Evolutionary conservation across 2,329 filamentous ascomycete genomes (phyloP).

Genomic region (Oidium heveae): DNA sequence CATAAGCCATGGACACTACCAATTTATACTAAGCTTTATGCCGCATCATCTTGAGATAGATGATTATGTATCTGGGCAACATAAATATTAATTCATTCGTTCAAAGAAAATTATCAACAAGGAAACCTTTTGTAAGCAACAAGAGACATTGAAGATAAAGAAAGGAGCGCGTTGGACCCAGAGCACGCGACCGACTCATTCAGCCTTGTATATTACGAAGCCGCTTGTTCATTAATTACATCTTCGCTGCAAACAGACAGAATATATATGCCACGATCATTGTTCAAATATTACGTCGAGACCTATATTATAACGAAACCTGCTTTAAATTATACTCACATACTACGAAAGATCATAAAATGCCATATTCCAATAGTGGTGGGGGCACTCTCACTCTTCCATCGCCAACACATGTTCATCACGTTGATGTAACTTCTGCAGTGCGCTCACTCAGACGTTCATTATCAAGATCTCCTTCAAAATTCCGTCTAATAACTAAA

Average conservation of each 20-base stretch:
- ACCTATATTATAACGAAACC: not conserved
- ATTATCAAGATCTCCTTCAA: slow-evolving; percentile 80
- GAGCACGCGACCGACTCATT: not conserved
- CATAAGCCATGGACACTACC: not conserved
- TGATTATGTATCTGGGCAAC: too few species aligned
- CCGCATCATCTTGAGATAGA: not conserved
- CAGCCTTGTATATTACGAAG: not conserved
- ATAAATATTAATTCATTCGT: too few species aligned
- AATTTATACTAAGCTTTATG: not conserved
- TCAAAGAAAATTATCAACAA: too few species aligned
- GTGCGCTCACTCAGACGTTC: slow-evolving; percentile 69
- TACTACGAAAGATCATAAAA: slow-evolving; percentile 13
- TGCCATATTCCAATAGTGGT: slow-evolving; percentile 32
- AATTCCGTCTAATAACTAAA: slow-evolving; percentile 40
- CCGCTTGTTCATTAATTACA: not conserved
- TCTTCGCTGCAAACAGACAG: not conserved
- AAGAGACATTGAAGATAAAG: not conserved
- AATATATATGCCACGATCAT: not conserved
- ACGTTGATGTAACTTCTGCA: slow-evolving; percentile 58
- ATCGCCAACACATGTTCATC: slow-evolving; percentile 61
- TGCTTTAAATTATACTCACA: not conserved
- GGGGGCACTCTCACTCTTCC: slow-evolving; percentile 67
- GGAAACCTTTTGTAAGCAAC: too few species aligned
- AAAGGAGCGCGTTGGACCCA: too few species aligned
- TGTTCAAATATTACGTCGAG: not conserved